phyloP scores from a whole-genome alignment of 2,329 filamentous ascomycete species.

The Aspergillus sp. region DNA sequence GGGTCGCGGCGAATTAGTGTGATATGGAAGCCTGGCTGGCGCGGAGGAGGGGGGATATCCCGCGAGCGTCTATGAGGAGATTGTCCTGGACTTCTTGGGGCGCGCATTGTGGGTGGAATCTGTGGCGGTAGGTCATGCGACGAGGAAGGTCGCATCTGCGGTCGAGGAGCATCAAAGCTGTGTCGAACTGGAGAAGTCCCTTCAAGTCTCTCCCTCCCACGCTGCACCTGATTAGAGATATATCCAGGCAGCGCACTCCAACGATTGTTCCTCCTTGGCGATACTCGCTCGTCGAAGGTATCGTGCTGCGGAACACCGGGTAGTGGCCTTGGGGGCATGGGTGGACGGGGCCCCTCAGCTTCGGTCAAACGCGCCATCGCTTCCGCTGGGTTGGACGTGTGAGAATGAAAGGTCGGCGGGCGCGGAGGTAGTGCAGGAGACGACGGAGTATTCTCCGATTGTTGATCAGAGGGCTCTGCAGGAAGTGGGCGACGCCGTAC shows the following conservation, averaged over 20 bases:
- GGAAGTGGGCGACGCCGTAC: slow-evolving; percentile 19
- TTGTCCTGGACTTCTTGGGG: slow-evolving; percentile 28
- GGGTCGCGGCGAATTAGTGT: slow-evolving; percentile 74
- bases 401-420: slow-evolving; percentile 11
- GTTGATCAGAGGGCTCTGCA: slow-evolving; percentile 17
- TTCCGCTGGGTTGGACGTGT: neutral
- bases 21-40: slow-evolving; percentile 37
- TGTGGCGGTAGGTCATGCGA: slow-evolving; percentile 19
- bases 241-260: slow-evolving; percentile 33
- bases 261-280: slow-evolving; percentile 22
- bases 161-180: slow-evolving; percentile 31
- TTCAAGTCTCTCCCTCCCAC: slow-evolving; percentile 27
- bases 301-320: slow-evolving; percentile 30
- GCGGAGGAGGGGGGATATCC: slow-evolving; percentile 10
- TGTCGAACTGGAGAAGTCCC: slow-evolving; percentile 24
- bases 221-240: slow-evolving; percentile 19
- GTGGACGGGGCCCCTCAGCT: neutral
- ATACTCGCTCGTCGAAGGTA: slow-evolving; percentile 10
- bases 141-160: slow-evolving; percentile 25
- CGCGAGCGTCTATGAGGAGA: slow-evolving; percentile 23
- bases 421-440: slow-evolving; percentile 16
- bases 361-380: slow-evolving; percentile 2
- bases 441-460: slow-evolving; percentile 15
- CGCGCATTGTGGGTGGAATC: slow-evolving; percentile 18
- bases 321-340: slow-evolving; percentile 23